Conservation (phyloP, 805 yeast species). For the Cyberlindnera euphorbiae region DNA sequence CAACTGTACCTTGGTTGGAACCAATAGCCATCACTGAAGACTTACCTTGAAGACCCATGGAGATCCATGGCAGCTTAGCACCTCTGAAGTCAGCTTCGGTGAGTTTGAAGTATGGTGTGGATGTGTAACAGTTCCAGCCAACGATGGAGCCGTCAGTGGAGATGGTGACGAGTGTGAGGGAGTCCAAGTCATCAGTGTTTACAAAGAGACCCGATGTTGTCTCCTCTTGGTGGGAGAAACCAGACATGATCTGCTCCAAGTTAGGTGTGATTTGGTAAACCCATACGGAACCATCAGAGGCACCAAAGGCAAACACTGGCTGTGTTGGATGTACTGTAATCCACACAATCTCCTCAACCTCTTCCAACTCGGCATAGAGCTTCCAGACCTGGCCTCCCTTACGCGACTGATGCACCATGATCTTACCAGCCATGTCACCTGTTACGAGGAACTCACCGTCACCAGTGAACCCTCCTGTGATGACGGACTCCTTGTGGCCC, state of each 20-base stretch:
- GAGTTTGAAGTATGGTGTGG: conserved; percentile 62
- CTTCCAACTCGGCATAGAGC: conserved; percentile 64
- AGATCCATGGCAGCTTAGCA: conserved; percentile 83
- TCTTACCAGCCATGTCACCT: conserved; percentile 92
- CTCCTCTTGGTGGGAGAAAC: conserved; percentile 75
- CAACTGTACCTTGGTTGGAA: conserved; percentile 80
- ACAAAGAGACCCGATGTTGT: conserved; percentile 78
- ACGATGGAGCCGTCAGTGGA: conserved; percentile 85
- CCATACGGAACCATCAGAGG: conserved; percentile 92
- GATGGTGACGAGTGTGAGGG: conserved; percentile 62
- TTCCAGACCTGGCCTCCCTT: conserved; percentile 85
- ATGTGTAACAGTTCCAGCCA: conserved; percentile 86
- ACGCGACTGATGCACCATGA: conserved; percentile 64
- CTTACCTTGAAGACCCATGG: conserved; percentile 47
- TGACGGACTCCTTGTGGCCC: conserved; percentile 86
- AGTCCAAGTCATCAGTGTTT: conserved; percentile 50
- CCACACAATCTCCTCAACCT: conserved; percentile 89
- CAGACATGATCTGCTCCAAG: conserved; percentile 68
- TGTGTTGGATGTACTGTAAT: conserved; percentile 72
- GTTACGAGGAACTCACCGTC: conserved; percentile 81
- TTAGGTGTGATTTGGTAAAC: conserved; percentile 67
- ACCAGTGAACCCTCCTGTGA: conserved; percentile 74
- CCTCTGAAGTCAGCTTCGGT: conserved; percentile 67
- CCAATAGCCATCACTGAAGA: conserved; percentile 68
- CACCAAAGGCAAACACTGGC: conserved; percentile 86